Conservation (phyloP, 129 eudicot species). For the Erigeron canadensis region DNA sequence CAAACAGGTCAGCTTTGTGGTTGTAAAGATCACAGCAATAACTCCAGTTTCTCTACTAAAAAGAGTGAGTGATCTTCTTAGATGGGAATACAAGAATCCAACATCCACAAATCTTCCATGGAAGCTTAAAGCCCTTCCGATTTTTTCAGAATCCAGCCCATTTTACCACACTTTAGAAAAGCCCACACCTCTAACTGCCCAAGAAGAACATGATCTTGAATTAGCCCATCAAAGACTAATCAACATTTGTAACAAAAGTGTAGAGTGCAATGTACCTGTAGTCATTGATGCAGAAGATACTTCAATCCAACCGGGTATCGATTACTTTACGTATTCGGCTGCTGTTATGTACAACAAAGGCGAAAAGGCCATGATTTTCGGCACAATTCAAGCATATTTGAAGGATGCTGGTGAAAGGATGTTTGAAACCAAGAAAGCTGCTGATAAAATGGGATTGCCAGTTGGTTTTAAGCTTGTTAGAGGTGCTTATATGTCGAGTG, state of each 20-base stretch:
- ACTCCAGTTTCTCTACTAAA: constrained; percentile 52
- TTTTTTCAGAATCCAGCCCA: constrained; percentile 77
- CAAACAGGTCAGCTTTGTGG: constrained; percentile 84
- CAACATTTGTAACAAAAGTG: constrained; percentile 51
- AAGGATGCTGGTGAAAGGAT: constrained; percentile 79
- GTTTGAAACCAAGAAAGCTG: constrained; percentile 57
- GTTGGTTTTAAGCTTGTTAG: constrained; percentile 90
- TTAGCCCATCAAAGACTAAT: constrained; percentile 55
- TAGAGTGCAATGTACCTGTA: constrained; percentile 63
- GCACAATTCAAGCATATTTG: constrained; percentile 82
- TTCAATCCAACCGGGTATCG: constrained; percentile 86
- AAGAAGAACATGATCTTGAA: constrained; percentile 83
- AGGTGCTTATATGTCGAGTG: constrained; percentile 88
- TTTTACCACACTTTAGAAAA: constrained; percentile 69
- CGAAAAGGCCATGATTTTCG: constrained; percentile 48
- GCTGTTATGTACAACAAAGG: constrained; percentile 47
- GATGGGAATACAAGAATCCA: constrained; percentile 75
- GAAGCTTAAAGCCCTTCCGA: constrained; percentile 75
- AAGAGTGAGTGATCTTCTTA: constrained; percentile 74
- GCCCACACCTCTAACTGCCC: constrained; percentile 63
- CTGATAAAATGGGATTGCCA: constrained; percentile 77
- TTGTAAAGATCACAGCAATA: constrained; percentile 89
- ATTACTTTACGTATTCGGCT: constrained; percentile 72
- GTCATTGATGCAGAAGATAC: constrained; percentile 95
- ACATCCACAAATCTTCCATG: constrained; percentile 69